Evolutionary conservation across 257 asterid species (phyloP).

Genomic region (Prunella vulgaris): DNA sequence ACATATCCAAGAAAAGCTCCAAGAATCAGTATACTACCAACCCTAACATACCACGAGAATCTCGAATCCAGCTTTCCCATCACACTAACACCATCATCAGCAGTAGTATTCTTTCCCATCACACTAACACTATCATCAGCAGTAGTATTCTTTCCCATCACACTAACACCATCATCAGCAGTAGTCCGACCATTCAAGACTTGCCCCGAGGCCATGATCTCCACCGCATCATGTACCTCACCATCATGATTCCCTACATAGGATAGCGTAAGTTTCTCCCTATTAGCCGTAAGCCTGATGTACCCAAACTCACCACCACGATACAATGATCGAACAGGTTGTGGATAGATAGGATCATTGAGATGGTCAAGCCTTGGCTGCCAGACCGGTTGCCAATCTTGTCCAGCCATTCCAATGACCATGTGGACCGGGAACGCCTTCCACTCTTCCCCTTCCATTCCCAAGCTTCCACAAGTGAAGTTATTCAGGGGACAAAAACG

Average conservation of each 20-base stretch:
- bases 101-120: not conserved
- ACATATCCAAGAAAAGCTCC: slow-evolving; percentile 76
- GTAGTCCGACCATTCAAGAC: slow-evolving; percentile 38
- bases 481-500: slow-evolving; percentile 82
- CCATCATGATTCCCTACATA: slow-evolving; percentile 92
- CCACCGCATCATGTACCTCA: slow-evolving; percentile 76
- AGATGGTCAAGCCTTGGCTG: slow-evolving; percentile 65
- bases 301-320: slow-evolving; percentile 90
- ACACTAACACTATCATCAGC: not conserved
- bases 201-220: slow-evolving; percentile 75
- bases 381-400: slow-evolving; percentile 95
- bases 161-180: not conserved
- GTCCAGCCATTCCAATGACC: slow-evolving; percentile 96
- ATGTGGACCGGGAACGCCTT: slow-evolving; percentile 58
- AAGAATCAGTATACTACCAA: slow-evolving; percentile 48
- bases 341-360: slow-evolving; percentile 64
- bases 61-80: slow-evolving; percentile 13
- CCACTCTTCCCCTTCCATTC: slow-evolving; percentile 31
- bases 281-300: slow-evolving; percentile 56
- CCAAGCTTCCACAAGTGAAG: slow-evolving; percentile 71
- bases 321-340: slow-evolving; percentile 63
- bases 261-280: slow-evolving; percentile 59
- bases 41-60: slow-evolving; percentile 51
- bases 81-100: not conserved
- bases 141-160: too few species aligned